Evolutionary conservation across 371 early-diverging fungal species (phyloP).

Genomic region (Mortierella sp.): DNA sequence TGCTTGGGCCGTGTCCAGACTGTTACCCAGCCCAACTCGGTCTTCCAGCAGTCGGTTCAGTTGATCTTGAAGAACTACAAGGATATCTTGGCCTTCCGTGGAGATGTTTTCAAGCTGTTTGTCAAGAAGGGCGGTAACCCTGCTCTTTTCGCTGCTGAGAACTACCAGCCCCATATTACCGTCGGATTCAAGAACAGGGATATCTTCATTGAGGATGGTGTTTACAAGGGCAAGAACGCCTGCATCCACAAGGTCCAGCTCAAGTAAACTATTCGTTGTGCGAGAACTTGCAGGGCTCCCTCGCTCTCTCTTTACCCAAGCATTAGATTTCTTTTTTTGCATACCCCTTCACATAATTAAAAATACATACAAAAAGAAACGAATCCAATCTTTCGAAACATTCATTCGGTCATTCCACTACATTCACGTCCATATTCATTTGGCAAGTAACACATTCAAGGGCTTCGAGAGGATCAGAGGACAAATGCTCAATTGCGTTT

Average conservation of each 20-base stretch:
- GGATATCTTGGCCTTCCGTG: constrained; percentile 63
- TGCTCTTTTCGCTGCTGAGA: constrained; percentile 70
- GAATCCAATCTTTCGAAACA: not conserved
- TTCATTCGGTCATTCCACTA: not conserved
- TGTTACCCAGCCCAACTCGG: constrained; percentile 36
- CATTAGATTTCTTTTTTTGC: not conserved
- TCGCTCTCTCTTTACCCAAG: not conserved
- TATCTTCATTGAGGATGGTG: constrained; percentile 76
- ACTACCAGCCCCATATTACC: constrained; percentile 82
- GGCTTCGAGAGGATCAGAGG: not conserved
- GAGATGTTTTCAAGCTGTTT: constrained; percentile 65
- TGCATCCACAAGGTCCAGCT: constrained; percentile 67
- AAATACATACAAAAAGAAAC: not conserved
- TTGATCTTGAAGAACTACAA: constrained; percentile 45
- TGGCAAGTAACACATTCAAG: not conserved
- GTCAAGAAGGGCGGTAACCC: constrained; percentile 70
- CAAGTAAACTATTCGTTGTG: constrained; percentile 23
- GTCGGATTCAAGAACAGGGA: constrained; percentile 77
- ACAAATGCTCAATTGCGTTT: not conserved
- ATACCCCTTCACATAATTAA: constrained; percentile 1
- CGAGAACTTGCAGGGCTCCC: not conserved
- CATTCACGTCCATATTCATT: not conserved
- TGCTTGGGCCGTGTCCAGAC: constrained; percentile 78
- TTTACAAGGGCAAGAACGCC: constrained; percentile 81
- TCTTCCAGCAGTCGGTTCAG: constrained; percentile 47